Evolutionary conservation across 2,329 filamentous ascomycete genomes (phyloP), one percentile per base, ranked within the genome.

Genomic region (Macrophomina tecta): DNA sequence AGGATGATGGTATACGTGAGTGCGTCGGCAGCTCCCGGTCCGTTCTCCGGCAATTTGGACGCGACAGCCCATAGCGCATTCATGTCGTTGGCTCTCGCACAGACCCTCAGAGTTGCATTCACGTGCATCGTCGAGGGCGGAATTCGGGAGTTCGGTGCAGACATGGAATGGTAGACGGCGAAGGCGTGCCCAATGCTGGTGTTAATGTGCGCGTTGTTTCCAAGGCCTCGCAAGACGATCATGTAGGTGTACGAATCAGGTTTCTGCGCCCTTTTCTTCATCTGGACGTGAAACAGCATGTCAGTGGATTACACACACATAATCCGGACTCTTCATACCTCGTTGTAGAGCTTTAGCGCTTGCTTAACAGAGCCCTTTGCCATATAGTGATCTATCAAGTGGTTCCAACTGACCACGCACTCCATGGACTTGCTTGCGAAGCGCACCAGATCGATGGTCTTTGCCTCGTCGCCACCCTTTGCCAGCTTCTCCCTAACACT

Each of bases 181-280:
- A 94, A 78, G 0, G 93, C 92, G 70, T 91, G 89, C 65, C 83
- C 77, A 5, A 95, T 84, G 58, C 89, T 89, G 23, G 58, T 28
- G 36, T 87, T 77, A 51, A 85, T 82, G 67, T 90, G 85, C 1
- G 85, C 75, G 16, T 89, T 87, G 49, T 83, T 79, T 48, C 89
- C 86, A 65, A 94, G 87, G 36, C 93, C 94, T 61, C 87, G 84
- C 71, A 99, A 89, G 67, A 98, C 86, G 67, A 92, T 89, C 18
- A 92, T 95, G 75, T 91, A 97, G 0, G 95, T 97, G 72, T 90
- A 87, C 3, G 88, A 86, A 75, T 94, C 94, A 1, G 95, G 94
- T 32, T 86, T 83, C 73, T 96, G 91, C 5, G 85, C 90, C 69
- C 93, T 87, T 81, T 98, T 98, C 82, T 98, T 99, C 94, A 99